Base-by-base conservation (phyloP, 306 rosid genomes). In the Quercus ilex region DNA sequence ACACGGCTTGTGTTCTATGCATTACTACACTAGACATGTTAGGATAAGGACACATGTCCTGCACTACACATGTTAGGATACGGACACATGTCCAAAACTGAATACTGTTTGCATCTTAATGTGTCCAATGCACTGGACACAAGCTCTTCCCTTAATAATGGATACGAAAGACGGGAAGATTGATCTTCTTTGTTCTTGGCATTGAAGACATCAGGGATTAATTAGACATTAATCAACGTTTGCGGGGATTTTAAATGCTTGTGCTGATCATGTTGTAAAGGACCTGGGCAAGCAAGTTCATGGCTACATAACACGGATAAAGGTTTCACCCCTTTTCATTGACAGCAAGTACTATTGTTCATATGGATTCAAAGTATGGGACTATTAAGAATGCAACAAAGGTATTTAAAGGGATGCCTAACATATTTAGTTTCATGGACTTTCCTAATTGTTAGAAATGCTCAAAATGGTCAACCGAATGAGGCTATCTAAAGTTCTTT, bases 341-440 rank as follows among this genome's bases (percentile, higher is more conserved):
- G 62, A 91, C 94, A 17, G 86, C 59, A 4, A 87, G 88, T 78
- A 86, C 91, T 38, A 92, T 92, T 78, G 89, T 87, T 81, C 93
- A 87, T 83, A 62, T 86, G 87, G 88, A 87, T 83, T 87, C 93
- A 0, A 90, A 90, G 55, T 92, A 94, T 83, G 93, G 97, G 80
- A 87, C 83, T 79, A 81, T 78, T 19, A 83, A 70, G 68, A 81
- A 74, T 69, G 94, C 94, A 64, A 84, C 83, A 77, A 87, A 71
- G 80, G 88, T 88, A 69, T 90, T 92, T 73, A 56, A 74, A 55
- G 84, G 69, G 76, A 84, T 49, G 79, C 17, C 17, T 91, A 91
- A 73, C 84, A 86, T 3, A 90, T 84, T 82, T 92, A 82, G 89
- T 89, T 38, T 38, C 46, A 38, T 88, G 94, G 93, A 92, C 94